Evolutionary conservation across 2,329 filamentous ascomycete species (phyloP), one percentile per base, ranked within the genome.

Genomic region (Ceratocystis cacaofunesta): DNA sequence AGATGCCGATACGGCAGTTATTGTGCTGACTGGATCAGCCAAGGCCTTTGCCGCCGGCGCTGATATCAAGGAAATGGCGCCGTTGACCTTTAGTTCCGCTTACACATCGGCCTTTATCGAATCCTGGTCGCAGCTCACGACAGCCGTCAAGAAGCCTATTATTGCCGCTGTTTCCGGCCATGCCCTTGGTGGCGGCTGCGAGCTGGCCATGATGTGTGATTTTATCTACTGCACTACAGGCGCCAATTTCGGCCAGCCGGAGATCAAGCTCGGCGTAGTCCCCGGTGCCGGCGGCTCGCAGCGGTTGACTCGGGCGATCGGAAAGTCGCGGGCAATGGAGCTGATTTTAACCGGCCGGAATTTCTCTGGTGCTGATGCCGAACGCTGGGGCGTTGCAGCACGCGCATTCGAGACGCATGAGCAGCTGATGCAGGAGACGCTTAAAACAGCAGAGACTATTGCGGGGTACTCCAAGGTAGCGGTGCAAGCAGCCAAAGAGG

Each of bases 31-130:
- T 0, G 94, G 94, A 65, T 95, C 88, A 58, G 81, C 90, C 70
- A 90, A 87, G 76, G 92, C 92, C 52, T 99, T 96, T 73, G 92
- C 92, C 36, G 92, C 94, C 57, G 94, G 94, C 63, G 94, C 94
- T 68, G 94, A 99, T 76, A 99, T 99, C 79, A 97, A 97, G 77
- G 94, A 99, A 77, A 99, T 99, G 94, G 89, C 90, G 36, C 86
- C 90, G 68, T 84, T 96, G 48, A 92, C 87, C 65, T 99, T 99
- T 77, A 84, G 89, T 69, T 80, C 87, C 69, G 92, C 94, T 48
- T 97, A 96, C 78, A 88, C 85, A 61, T 85, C 80, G 70, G 90
- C 95, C 73, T 99, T 99, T 76, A 97, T 99, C 76, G 91, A 96
- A 74, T 85, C 85, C 8, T 99, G 94, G 94, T 96, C 91, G 5